These are phyloP conservation scores for Termitomyces sp. DNA, from an alignment of 768 basidiomycete species.

Conservation along the genomic window DNA sequence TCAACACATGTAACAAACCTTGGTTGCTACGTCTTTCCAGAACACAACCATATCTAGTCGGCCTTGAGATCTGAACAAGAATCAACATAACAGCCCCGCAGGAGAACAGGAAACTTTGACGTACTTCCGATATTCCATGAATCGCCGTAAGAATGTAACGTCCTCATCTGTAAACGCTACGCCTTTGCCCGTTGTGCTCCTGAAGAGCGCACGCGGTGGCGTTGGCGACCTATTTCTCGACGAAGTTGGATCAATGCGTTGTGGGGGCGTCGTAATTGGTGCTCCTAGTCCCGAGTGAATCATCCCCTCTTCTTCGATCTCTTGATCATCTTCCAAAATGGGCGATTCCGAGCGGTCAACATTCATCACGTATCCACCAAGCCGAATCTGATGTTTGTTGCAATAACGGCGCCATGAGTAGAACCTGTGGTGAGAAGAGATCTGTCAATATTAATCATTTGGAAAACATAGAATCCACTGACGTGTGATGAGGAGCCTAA, in stretches of 20 bases:
- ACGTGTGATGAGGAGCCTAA: slow-evolving; percentile 88
- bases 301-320: slow-evolving; percentile 34
- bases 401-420: slow-evolving; percentile 91
- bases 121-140: slow-evolving; percentile 74
- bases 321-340: slow-evolving; percentile 35
- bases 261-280: slow-evolving; percentile 26
- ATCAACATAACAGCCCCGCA: not conserved
- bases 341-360: slow-evolving; percentile 43
- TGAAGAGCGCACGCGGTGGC: slow-evolving; percentile 70
- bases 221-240: slow-evolving; percentile 70
- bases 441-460: not conserved
- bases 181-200: slow-evolving; percentile 87
- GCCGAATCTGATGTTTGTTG: slow-evolving; percentile 89
- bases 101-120: slow-evolving; percentile 14
- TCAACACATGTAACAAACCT: slow-evolving; percentile 31
- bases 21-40: slow-evolving; percentile 72
- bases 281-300: slow-evolving; percentile 27
- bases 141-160: slow-evolving; percentile 67
- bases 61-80: slow-evolving; percentile 41
- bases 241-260: slow-evolving; percentile 14
- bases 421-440: slow-evolving; percentile 44
- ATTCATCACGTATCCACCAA: slow-evolving; percentile 81
- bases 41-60: slow-evolving; percentile 70
- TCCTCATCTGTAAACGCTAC: slow-evolving; percentile 87
- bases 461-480: slow-evolving; percentile 17